Percentiles rank a stretch among this genome's conserved stretches.
Evolutionary conservation across 2,329 filamentous ascomycete genomes (phyloP).

Genomic region (Verticillium nonalfalfae): DNA sequence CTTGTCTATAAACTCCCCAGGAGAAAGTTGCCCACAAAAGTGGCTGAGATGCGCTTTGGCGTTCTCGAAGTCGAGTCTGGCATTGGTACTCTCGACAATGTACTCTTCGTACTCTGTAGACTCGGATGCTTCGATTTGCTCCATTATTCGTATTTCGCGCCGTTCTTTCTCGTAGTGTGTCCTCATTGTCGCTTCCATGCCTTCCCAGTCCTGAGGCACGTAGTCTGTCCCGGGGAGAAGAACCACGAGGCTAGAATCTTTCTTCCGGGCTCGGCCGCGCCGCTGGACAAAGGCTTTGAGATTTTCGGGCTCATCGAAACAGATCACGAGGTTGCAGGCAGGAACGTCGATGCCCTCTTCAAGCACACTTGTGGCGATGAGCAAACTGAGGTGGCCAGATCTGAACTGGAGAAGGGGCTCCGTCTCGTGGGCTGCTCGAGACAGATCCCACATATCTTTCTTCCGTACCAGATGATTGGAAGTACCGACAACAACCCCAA

Average conservation of each 20-base stretch:
- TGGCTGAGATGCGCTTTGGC: slow-evolving; percentile 73
- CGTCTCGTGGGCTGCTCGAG: slow-evolving; percentile 20
- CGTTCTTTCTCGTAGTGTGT: slow-evolving; percentile 59
- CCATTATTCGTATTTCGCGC: slow-evolving; percentile 38
- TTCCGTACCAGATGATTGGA: slow-evolving; percentile 29
- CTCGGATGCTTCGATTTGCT: slow-evolving; percentile 39
- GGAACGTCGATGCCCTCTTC: slow-evolving; percentile 65
- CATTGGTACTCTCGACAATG: slow-evolving; percentile 40
- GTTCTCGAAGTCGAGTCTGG: slow-evolving; percentile 65
- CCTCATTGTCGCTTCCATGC: slow-evolving; percentile 69
- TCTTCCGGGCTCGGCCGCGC: slow-evolving; percentile 45
- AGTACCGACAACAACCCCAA: slow-evolving; percentile 51
- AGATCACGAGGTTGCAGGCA: slow-evolving; percentile 55
- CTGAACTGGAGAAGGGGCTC: slow-evolving; percentile 41
- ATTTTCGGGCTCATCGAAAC: slow-evolving; percentile 43
- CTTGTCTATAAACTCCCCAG: slow-evolving; percentile 53
- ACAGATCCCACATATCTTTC: slow-evolving; percentile 32
- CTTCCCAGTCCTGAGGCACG: slow-evolving; percentile 47
- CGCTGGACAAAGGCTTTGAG: slow-evolving; percentile 55
- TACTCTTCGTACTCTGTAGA: slow-evolving; percentile 20
- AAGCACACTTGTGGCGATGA: slow-evolving; percentile 58
- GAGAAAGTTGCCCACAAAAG: slow-evolving; percentile 63
- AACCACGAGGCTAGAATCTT: slow-evolving; percentile 42
- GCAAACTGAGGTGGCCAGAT: slow-evolving; percentile 45
- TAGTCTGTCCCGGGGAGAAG: slow-evolving; percentile 24